Evolutionary conservation across 108 stramenopile genomes (phyloP), one percentile per base, ranked within the genome.

Genomic region (Pseudonitzschia pungens): DNA sequence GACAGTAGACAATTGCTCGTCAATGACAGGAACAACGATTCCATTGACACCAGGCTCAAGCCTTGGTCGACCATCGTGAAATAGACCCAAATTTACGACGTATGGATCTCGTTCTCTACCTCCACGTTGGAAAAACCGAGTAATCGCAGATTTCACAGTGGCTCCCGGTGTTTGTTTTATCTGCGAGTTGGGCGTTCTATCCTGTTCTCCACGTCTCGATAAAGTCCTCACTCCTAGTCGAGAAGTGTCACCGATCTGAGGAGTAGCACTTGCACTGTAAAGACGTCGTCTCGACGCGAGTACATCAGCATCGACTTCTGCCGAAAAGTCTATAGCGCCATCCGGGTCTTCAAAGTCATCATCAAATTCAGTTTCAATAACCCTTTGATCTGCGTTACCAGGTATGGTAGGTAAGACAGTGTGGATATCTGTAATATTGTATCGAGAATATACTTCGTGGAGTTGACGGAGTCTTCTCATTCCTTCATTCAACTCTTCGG

Each of bases 1-100:
- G 29, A 97, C 87, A 11, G 96, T 96, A 26, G 91, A 91, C 0
- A 92, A 90, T 56, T 94, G 92, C 42, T 98, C 96, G 72, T 98
- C 98, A 65, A 93, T 81, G 0, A 98, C 98, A 32, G 93, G 94
- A 42, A 98, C 83, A 52, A 98, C 87, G 62, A 94, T 81, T 32
- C 96, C 96, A 69, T 92, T 81, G 14, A 88, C 84, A 12, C 97
- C 96, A 11, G 96, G 92, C 57, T 90, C 89, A 4, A 98, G 85
- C 32, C 94, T 72, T 27, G 94, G 95, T 64, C 97, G 76, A 14
- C 97, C 97, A 64, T 92, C 87, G 6, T 73, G 83, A 59, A 98
- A 94, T 20, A 95, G 80, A 10, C 96, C 94, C 55, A 98, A 79
- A 76, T 96, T 87, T 12, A 98, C 96, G 54, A 86, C 62, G 66